Conservation (phyloP, 768 basidiomycete genomes). For the Symmetrospora coprosmae region DNA sequence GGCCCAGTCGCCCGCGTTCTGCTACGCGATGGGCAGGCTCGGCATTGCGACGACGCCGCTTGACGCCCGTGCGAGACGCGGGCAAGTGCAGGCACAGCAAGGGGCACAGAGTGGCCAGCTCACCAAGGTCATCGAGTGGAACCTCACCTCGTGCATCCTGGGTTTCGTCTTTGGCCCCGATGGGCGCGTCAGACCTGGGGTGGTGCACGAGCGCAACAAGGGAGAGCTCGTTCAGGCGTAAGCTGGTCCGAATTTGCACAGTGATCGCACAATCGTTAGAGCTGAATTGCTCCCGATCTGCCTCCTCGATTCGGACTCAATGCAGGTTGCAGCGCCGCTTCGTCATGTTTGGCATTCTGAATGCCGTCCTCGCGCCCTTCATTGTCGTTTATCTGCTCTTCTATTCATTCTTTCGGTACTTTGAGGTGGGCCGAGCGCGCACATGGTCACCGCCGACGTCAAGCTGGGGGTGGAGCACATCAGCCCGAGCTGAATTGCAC, state of each 20-base stretch:
- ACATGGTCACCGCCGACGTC: not conserved
- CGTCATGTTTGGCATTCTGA: conserved; percentile 91
- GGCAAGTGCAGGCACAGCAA: conserved; percentile 36
- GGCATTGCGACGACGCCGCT: conserved; percentile 22
- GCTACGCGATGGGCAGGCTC: not conserved
- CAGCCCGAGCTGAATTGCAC: no score
- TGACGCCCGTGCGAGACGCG: no score
- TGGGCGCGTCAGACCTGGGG: conserved; percentile 78
- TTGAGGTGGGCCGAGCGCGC: conserved; percentile 54
- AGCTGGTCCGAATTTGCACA: no score
- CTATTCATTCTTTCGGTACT: conserved; percentile 99
- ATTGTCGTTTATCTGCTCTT: conserved; percentile 90
- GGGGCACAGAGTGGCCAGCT: conserved; percentile 18
- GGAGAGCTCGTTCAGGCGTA: conserved; percentile 68
- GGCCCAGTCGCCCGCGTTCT: not conserved
- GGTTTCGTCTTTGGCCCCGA: conserved; percentile 84
- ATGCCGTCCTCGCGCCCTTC: conserved; percentile 89
- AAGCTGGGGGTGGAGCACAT: not conserved
- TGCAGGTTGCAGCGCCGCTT: conserved; percentile 65
- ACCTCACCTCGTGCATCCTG: conserved; percentile 85
- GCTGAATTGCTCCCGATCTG: no score
- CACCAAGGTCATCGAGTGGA: conserved; percentile 91
- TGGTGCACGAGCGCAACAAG: conserved; percentile 72
- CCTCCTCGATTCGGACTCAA: no score
- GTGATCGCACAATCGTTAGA: no score